These are phyloP conservation scores for Conticribra weissflogii DNA, from an alignment of 108 stramenopile species.

Conservation along the genomic window DNA sequence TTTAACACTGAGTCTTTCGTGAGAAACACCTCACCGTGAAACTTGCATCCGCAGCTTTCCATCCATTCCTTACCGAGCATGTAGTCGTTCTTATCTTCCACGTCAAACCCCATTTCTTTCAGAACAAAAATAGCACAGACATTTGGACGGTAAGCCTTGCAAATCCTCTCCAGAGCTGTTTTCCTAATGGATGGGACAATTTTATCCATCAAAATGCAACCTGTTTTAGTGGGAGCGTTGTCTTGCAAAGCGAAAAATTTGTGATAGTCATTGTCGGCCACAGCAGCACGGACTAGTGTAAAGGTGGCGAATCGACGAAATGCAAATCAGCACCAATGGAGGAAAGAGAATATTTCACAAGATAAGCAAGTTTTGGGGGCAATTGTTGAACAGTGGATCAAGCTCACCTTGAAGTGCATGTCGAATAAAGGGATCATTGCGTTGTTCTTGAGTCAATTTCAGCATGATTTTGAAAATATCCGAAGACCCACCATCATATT, in stretches of 20 bases:
- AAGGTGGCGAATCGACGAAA: too few relatives aligned
- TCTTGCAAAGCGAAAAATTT: conserved; percentile 67
- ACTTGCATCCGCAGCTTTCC: conserved; percentile 55
- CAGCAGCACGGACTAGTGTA: conserved; percentile 65
- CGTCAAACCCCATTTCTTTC: conserved; percentile 62
- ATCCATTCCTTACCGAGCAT: conserved; percentile 58
- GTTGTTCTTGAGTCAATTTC: conserved; percentile 52
- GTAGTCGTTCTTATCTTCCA: conserved; percentile 20
- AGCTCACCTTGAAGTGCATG: conserved; percentile 60
- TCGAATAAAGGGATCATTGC: conserved; percentile 54
- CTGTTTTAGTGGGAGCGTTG: conserved; percentile 57
- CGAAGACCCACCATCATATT: conserved; percentile 67
- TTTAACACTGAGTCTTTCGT: conserved; percentile 68
- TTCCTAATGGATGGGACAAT: conserved; percentile 71
- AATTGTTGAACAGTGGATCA: neutral
- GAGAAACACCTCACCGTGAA: conserved; percentile 47
- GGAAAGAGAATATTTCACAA: neutral
- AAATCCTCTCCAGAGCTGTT: conserved; percentile 60
- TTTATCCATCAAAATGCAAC: conserved; percentile 62
- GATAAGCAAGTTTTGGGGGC: neutral
- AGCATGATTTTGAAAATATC: conserved; percentile 73
- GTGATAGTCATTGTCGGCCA: conserved; percentile 68
- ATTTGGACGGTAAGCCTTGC: conserved; percentile 72
- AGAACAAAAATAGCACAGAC: conserved; percentile 52
- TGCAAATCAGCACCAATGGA: neutral